Base-by-base conservation (phyloP, 192 early-diverging fungal genomes). In the Gonapodya sp. region DNA sequence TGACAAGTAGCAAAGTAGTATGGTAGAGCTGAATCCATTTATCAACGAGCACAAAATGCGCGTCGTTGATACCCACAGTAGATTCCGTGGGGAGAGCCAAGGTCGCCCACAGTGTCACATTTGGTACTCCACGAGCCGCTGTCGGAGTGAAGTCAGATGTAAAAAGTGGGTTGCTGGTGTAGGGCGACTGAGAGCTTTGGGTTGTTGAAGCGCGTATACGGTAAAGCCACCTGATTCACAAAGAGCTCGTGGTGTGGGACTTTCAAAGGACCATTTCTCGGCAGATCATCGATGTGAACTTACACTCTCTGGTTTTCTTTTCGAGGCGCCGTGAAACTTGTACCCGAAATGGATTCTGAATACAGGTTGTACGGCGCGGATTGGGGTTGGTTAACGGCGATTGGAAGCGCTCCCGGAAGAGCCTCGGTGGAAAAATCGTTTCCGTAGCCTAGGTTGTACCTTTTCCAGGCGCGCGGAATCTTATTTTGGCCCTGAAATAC, bases 61-160 rank as follows among this genome's bases (percentile, higher is more conserved):
- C n/a, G n/a, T n/a, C n/a, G n/a, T n/a, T n/a, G n/a, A n/a, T n/a
- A n/a, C n/a, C n/a, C n/a, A n/a, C n/a, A n/a, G n/a, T n/a, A n/a
- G n/a, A n/a, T n/a, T n/a, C n/a, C n/a, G n/a, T n/a, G 8, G 92
- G 91, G 32, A 94, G 75, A 81, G 88, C 86, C 84, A 99, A 97
- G 2, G 97, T 96, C 35, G 91, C 92, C 97, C 97, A 99, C 64
- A 96, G 93, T 73, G 96, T 85, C 84, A 96, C 96, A 82, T 95
- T 93, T 0, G 95, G 95, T 16, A 64, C 24, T 64, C 46, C 46
- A 16, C 46, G 46, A 64, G 46, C 8, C 8, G 46, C 46, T 8
- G 46, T 64, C 24, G 8, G 46, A 24, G 46, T 64, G 46, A 64
- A 64, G 46, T 64, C 46, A 24, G 46, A 64, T 64, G 46, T 64